A percentile compares a stretch with the other conserved stretches of the same genome.
Evolutionary conservation across 2,329 filamentous ascomycete species (phyloP).

Genomic region (Aspergillus intermedius): DNA sequence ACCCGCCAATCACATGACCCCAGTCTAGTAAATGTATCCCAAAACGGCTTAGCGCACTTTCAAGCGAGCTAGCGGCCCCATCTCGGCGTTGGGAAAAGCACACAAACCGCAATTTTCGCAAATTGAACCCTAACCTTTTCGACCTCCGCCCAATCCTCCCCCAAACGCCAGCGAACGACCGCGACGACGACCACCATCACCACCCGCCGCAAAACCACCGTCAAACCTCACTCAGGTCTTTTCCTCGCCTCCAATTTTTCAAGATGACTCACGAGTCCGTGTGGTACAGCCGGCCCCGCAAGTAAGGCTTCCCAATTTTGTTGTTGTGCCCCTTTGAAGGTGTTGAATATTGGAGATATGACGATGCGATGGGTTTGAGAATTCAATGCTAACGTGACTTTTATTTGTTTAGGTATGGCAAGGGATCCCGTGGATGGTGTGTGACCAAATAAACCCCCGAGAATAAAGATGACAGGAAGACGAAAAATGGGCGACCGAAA

Average conservation of each 20-base stretch:
- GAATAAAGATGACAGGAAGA: conserved; percentile 5
- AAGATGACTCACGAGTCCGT: conserved; percentile 90
- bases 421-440: conserved; percentile 91
- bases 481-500: conserved; percentile 7
- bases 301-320: conserved; percentile 45
- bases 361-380: conserved; percentile 2
- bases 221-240: conserved; percentile 19
- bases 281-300: conserved; percentile 98
- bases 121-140: conserved; percentile 11
- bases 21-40: not conserved
- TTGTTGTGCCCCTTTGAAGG: conserved; percentile 7
- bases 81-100: conserved; percentile 19
- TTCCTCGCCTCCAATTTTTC: conserved; percentile 37
- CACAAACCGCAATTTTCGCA: conserved; percentile 20
- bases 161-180: conserved; percentile 28
- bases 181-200: conserved; percentile 6
- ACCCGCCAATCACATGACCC: conserved; percentile 8
- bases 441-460: conserved; percentile 30
- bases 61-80: conserved; percentile 28
- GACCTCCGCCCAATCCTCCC: conserved; percentile 8
- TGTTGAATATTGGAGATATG: not conserved
- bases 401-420: conserved; percentile 54
- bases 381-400: conserved; percentile 11
- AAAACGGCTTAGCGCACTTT: conserved; percentile 18
- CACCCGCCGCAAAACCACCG: conserved; percentile 27